Conservation (phyloP, 768 basidiomycete species). For the Phlebiopsis gigantea region DNA sequence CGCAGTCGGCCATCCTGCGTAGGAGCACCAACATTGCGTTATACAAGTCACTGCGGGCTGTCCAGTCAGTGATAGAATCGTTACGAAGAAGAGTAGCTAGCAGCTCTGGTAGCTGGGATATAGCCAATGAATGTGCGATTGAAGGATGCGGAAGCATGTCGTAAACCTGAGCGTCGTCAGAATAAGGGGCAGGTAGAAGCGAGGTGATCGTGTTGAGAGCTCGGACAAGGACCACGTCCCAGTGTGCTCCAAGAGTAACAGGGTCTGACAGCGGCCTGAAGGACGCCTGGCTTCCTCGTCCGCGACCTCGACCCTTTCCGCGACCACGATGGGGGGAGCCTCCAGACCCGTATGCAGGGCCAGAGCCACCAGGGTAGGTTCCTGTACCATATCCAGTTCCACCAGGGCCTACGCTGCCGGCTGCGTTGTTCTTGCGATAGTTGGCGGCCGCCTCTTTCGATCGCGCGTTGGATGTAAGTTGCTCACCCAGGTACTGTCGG, state of each 20-base stretch:
- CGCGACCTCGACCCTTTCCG: slow-evolving; percentile 6
- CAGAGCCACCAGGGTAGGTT: slow-evolving; percentile 7
- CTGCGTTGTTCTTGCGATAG: slow-evolving; percentile 13
- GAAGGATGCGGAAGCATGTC: slow-evolving; percentile 47
- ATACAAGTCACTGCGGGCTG: slow-evolving; percentile 39
- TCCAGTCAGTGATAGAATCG: slow-evolving; percentile 53
- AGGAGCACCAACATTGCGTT: slow-evolving; percentile 43
- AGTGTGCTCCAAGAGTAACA: slow-evolving; percentile 22
- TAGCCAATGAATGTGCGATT: slow-evolving; percentile 34
- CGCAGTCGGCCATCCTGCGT: slow-evolving; percentile 44
- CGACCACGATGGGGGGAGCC: slow-evolving; percentile 1
- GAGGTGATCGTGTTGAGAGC: slow-evolving; percentile 33
- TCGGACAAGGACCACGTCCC: slow-evolving; percentile 37
- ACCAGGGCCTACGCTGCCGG: slow-evolving; percentile 40
- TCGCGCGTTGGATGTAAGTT: slow-evolving; percentile 33
- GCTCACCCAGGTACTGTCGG: slow-evolving; percentile 38
- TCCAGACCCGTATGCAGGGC: background rate
- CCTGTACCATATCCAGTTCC: slow-evolving; percentile 45
- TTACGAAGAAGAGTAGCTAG: slow-evolving; percentile 45
- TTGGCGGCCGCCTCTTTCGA: slow-evolving; percentile 27
- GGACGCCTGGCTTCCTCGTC: no score
- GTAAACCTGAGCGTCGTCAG: slow-evolving; percentile 36
- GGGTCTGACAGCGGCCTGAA: no score
- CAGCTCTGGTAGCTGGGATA: slow-evolving; percentile 43
- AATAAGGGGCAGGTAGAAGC: slow-evolving; percentile 43